Conservation (phyloP, 2,329 filamentous ascomycete genomes). For the Aspergillus pseudoglaucus region DNA sequence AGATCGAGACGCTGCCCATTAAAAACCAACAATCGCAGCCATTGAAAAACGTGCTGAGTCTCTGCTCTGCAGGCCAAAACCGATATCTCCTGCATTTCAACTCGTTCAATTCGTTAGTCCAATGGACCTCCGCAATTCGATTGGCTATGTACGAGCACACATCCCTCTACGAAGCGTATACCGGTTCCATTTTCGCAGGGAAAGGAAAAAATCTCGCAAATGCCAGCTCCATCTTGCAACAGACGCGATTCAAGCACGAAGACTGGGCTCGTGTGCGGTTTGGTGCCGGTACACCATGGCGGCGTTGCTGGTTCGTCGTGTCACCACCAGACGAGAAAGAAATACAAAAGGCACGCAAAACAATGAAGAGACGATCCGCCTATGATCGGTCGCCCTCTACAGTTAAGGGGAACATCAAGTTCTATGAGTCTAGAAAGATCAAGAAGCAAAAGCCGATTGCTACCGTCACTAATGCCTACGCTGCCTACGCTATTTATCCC, state of each 20-base stretch:
- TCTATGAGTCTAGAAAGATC: conserved; percentile 89
- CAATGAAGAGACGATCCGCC: conserved; percentile 70
- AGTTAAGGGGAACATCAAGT: conserved; percentile 84
- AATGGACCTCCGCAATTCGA: conserved; percentile 93
- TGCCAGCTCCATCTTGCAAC: conserved; percentile 82
- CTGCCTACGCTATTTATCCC: conserved; percentile 91
- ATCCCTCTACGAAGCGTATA: conserved; percentile 91
- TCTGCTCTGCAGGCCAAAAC: conserved; percentile 93
- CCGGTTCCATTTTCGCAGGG: conserved; percentile 86
- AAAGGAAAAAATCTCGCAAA: conserved; percentile 87
- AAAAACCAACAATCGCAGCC: conserved; percentile 69
- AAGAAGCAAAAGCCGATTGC: conserved; percentile 84
- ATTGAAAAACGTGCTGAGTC: conserved; percentile 87
- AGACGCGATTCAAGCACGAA: conserved; percentile 67
- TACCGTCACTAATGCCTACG: conserved; percentile 82
- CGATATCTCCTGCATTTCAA: conserved; percentile 95
- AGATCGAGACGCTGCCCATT: conserved; percentile 87
- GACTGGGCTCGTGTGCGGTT: conserved; percentile 96
- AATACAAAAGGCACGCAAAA: conserved; percentile 73
- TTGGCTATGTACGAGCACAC: conserved; percentile 92
- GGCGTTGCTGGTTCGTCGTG: conserved; percentile 94
- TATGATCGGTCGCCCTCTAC: conserved; percentile 69
- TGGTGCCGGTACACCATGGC: conserved; percentile 91
- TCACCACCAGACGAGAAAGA: conserved; percentile 92
- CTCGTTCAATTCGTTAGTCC: conserved; percentile 81